Evolutionary conservation across 1,284 basidiomycete species (phyloP).

Genomic region (Ceratobasidium sp.): DNA sequence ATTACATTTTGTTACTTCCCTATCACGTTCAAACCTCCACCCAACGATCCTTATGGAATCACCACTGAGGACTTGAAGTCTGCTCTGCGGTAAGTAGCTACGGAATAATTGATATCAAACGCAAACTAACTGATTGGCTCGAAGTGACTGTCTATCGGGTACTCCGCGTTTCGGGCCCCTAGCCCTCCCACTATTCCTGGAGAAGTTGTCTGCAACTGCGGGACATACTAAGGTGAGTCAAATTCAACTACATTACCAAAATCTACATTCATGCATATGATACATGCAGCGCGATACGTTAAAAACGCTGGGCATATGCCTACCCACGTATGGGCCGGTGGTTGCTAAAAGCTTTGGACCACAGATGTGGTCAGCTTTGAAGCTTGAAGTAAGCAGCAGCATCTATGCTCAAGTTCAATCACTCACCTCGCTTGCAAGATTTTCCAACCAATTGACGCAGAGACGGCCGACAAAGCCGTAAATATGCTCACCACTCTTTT

Average conservation of each 20-base stretch:
- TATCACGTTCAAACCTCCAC: constrained; percentile 94
- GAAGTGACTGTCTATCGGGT: constrained; percentile 70
- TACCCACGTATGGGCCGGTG: constrained; percentile 82
- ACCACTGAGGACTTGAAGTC: constrained; percentile 86
- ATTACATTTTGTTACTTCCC: constrained; percentile 99
- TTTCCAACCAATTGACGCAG: constrained; percentile 84
- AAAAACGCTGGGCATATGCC: constrained; percentile 74
- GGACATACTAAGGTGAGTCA: constrained; percentile 80
- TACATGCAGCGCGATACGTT: constrained; percentile 83
- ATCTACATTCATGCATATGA: neutral
- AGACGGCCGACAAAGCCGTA: constrained; percentile 78
- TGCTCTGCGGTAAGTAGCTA: constrained; percentile 68
- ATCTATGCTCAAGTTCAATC: neutral
- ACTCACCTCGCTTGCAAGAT: constrained; percentile 64
- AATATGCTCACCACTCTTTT: constrained; percentile 76
- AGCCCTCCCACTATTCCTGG: constrained; percentile 89
- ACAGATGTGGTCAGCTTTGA: constrained; percentile 87
- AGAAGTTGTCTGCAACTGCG: constrained; percentile 89
- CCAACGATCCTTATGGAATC: constrained; percentile 94
- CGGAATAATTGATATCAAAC: neutral
- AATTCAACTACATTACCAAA: too few species aligned
- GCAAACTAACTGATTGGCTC: neutral
- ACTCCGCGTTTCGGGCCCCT: constrained; percentile 85
- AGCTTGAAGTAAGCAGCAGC: constrained; percentile 75
- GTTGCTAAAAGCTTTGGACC: constrained; percentile 70